A percentile compares a stretch with the other conserved stretches of the same genome.
Evolutionary conservation across 2,329 filamentous ascomycete genomes (phyloP).

Genomic region (Aspergillus novoparasiticus): DNA sequence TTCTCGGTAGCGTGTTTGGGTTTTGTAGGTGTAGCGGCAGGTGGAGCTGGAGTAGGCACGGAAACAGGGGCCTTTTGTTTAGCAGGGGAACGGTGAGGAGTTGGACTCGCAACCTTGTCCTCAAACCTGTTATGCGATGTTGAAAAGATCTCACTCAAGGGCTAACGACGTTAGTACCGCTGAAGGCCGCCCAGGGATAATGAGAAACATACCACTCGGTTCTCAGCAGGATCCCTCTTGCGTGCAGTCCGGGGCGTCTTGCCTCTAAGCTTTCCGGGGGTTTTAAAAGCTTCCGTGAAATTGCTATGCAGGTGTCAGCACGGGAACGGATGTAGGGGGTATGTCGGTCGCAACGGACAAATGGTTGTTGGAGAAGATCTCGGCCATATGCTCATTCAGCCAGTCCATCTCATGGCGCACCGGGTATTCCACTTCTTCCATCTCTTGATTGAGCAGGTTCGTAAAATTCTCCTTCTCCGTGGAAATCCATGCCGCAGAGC

Average conservation of each 20-base stretch:
- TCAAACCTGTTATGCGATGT: conserved; percentile 41
- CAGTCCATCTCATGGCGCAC: conserved; percentile 94
- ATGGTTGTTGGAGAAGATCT: conserved; percentile 84
- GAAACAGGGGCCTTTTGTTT: conserved; percentile 21
- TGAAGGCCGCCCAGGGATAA: not conserved
- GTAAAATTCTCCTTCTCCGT: conserved; percentile 79
- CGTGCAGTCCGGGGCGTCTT: conserved; percentile 51
- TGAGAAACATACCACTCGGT: conserved; percentile 44
- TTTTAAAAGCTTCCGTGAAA: conserved; percentile 91
- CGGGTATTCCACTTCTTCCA: conserved; percentile 90
- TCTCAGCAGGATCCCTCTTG: conserved; percentile 46
- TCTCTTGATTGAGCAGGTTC: conserved; percentile 75
- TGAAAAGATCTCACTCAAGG: conserved; percentile 52
- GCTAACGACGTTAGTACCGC: conserved; percentile 31
- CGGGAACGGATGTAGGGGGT: conserved; percentile 12
- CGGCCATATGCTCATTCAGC: conserved; percentile 97
- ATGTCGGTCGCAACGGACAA: conserved; percentile 63
- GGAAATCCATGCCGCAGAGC: conserved; percentile 81
- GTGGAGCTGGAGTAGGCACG: conserved; percentile 12
- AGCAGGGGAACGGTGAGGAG: conserved; percentile 38
- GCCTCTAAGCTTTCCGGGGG: conserved; percentile 51
- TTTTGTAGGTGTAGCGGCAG: conserved; percentile 19
- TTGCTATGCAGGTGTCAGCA: conserved; percentile 62
- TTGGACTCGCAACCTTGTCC: conserved; percentile 33
- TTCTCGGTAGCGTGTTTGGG: conserved; percentile 19